Evolutionary conservation across 2,329 filamentous ascomycete genomes (phyloP), one percentile per base, ranked within the genome.

Genomic region (Diaporthe destruens): DNA sequence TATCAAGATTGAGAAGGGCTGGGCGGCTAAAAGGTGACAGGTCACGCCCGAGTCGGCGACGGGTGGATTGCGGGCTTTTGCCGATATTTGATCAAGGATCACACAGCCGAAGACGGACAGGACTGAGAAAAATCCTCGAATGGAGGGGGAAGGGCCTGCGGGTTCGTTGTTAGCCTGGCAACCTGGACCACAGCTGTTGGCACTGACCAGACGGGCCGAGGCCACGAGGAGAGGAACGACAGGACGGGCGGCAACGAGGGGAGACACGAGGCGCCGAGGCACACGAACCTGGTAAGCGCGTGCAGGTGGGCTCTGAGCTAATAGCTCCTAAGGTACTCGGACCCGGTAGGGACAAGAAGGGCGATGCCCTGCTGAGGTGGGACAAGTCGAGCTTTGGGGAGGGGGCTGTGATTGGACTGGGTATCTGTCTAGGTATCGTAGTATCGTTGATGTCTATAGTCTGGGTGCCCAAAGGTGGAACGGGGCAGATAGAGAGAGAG

Each of bases 1-100:
- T 47, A 49, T 63, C 66, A 71, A 44, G 66, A 65, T 25, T 65
- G 44, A 65, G 44, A 16, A 65, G 6, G 9, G 25, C 59, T 36
- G 44, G 59, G 59, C 59, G 59, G 59, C 59, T 65, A 65, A 65
- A 65, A 65, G 59, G 59, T 65, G 59, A 65, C 59, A 32, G 47
- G 59, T 65, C 59, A 65, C 23, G 59, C 29, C 44, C 59, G 59
- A 65, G 25, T 51, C 44, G 44, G 59, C 18, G 25, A 51, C 59
- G n/a, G 47, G 59, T 65, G 42, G 44, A 32, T n/a, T 51, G 59
- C 44, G 59, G 44, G 59, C 42, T 51, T 36, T 65, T 63, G 59
- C 59, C 59, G 59, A 47, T 63, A 63, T 49, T 63, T 51, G 59
- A 23, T 44, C 29, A 36, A 51, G 59, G 32, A 51, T 36, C 6